A percentile compares a stretch with the other conserved stretches of the same genome.
phyloP scores from a whole-genome alignment of 768 basidiomycete species.

The Leucosporidium scottii region DNA sequence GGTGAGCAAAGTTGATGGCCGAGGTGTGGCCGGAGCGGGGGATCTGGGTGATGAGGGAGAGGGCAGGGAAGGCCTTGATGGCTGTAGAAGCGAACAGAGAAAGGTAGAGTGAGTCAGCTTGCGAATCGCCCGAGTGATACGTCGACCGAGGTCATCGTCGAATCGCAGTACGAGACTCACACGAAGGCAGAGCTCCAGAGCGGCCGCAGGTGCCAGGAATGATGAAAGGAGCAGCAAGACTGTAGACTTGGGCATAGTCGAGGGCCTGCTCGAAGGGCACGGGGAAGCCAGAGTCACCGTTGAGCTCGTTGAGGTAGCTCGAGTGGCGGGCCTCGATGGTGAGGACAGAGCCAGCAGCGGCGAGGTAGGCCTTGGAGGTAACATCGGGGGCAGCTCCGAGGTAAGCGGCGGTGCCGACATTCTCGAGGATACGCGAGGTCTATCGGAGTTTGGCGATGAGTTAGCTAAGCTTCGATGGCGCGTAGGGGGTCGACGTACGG shows the following conservation, averaged over 20 bases:
- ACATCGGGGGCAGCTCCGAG: conserved; percentile 20
- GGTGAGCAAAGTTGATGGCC: conserved; percentile 10
- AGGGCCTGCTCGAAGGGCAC: conserved; percentile 10
- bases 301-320: conserved; percentile 1
- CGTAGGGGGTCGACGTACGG: no score
- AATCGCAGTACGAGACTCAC: no score
- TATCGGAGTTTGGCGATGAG: no score
- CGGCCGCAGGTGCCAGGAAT: neutral
- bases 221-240: conserved; percentile 16
- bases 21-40: conserved; percentile 19
- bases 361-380: conserved; percentile 12
- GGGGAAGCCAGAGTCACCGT: conserved; percentile 10
- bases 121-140: neutral
- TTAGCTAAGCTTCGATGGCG: no score
- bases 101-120: no score
- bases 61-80: conserved; percentile 13
- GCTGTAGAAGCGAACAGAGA: no score
- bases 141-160: no score
- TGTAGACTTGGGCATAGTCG: conserved; percentile 21
- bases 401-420: conserved; percentile 13
- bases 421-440: conserved; percentile 18
- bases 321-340: conserved; percentile 19
- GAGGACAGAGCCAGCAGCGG: conserved; percentile 17
- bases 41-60: conserved; percentile 5
- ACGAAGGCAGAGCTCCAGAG: neutral